Evolutionary conservation across 768 basidiomycete species (phyloP).

Genomic region (Podaxis sp.): DNA sequence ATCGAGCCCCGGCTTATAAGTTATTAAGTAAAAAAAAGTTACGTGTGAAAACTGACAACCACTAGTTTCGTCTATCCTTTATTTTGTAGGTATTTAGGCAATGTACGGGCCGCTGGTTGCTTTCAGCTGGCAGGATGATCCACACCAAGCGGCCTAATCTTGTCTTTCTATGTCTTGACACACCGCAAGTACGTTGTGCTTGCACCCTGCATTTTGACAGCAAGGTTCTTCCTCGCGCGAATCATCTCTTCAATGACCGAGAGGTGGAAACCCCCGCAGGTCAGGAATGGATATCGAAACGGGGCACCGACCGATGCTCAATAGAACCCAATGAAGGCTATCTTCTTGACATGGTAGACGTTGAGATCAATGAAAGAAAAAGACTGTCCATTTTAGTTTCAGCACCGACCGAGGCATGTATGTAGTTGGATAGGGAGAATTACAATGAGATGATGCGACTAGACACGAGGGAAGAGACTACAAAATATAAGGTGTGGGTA

Average conservation of each 20-base stretch:
- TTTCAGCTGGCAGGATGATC: background rate
- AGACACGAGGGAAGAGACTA: background rate
- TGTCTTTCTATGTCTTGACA: too few species aligned
- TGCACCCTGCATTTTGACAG: too few species aligned
- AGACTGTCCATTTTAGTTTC: background rate
- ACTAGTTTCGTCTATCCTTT: too few species aligned
- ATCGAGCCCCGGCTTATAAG: too few species aligned
- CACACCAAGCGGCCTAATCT: background rate
- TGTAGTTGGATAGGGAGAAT: slow-evolving; percentile 9
- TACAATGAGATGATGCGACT: slow-evolving; percentile 14
- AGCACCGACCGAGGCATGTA: slow-evolving; percentile 4
- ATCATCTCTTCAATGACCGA: too few species aligned
- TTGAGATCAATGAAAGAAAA: background rate
- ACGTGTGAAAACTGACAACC: too few species aligned
- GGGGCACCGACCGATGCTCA: background rate
- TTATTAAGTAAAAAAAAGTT: too few species aligned
- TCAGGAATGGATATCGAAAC: too few species aligned
- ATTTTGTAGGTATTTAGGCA: background rate
- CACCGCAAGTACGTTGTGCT: too few species aligned
- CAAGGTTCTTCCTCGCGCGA: too few species aligned
- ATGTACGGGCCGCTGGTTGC: background rate
- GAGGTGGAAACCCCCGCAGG: too few species aligned
- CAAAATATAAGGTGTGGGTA: slow-evolving; percentile 10
- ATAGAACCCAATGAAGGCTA: background rate
- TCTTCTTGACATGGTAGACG: background rate